A percentile compares a stretch with the other conserved stretches of the same genome.
Conservation (phyloP, 2,329 filamentous ascomycete genomes). For the Claviceps sorghi region DNA sequence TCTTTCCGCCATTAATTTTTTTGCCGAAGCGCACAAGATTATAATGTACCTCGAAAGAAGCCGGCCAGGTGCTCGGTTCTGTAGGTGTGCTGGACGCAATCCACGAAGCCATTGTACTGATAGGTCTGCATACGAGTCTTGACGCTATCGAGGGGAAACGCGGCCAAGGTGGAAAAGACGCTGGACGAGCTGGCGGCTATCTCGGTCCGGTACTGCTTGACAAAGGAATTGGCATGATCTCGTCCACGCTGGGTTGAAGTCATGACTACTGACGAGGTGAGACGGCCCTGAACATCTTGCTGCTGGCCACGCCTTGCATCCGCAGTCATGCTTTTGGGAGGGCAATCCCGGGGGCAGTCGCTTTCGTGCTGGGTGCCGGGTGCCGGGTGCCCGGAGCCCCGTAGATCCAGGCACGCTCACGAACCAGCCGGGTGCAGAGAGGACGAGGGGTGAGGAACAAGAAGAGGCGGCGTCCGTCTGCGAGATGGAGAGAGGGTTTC, state of each 20-base stretch:
- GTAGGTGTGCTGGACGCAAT: slow-evolving; percentile 66
- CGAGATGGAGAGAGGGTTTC: too few species aligned
- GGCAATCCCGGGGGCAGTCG: slow-evolving; percentile 3
- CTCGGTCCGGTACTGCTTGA: slow-evolving; percentile 68
- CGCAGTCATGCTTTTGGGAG: slow-evolving; percentile 21
- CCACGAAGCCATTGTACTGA: slow-evolving; percentile 57
- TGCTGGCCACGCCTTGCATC: slow-evolving; percentile 20
- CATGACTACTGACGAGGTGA: slow-evolving; percentile 16
- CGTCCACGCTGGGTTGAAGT: slow-evolving; percentile 12
- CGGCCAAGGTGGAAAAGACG: slow-evolving; percentile 60
- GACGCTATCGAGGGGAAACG: slow-evolving; percentile 80
- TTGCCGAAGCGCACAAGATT: too few species aligned
- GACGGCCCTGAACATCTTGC: slow-evolving; percentile 24
- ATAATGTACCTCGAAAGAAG: slow-evolving; percentile 60
- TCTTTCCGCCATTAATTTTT: too few species aligned
- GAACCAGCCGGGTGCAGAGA: neutral
- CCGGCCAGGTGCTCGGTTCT: slow-evolving; percentile 55
- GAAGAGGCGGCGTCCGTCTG: neutral
- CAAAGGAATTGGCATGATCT: slow-evolving; percentile 28
- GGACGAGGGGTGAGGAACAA: neutral
- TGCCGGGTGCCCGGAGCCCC: neutral
- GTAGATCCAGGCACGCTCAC: neutral
- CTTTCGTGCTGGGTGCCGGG: neutral
- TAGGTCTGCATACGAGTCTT: slow-evolving; percentile 87
- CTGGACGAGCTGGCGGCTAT: slow-evolving; percentile 65